Evolutionary conservation across 345 rosid genomes (phyloP).

Genomic region (Viola odorata): DNA sequence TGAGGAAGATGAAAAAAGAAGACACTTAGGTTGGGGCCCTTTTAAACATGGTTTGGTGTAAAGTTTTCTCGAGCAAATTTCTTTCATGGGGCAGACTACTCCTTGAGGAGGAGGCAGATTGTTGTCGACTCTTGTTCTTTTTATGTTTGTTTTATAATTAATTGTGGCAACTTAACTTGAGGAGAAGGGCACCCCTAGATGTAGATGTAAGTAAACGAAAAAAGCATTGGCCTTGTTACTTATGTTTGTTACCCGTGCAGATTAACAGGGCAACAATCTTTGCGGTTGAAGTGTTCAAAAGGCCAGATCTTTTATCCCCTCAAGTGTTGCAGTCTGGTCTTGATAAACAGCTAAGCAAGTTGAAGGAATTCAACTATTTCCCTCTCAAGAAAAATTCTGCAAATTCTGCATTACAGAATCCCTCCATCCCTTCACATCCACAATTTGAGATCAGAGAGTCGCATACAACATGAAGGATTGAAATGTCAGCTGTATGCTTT

Average conservation of each 20-base stretch:
- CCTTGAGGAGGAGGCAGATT: too few species aligned
- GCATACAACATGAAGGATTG: not conserved
- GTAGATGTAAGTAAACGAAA: not conserved
- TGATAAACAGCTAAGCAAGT: conserved; percentile 19
- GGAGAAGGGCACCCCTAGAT: too few species aligned
- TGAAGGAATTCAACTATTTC: conserved; percentile 7
- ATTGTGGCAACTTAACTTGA: too few species aligned
- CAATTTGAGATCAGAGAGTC: not conserved
- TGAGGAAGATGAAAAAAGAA: too few species aligned
- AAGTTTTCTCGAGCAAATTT: too few species aligned
- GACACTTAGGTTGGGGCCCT: too few species aligned
- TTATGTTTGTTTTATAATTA: too few species aligned
- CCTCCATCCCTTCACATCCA: conserved; percentile 2
- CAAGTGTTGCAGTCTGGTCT: conserved; percentile 19
- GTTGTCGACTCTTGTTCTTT: too few species aligned
- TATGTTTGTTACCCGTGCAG: conserved; percentile 10
- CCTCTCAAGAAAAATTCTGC: conserved; percentile 4
- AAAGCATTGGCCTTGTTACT: not conserved
- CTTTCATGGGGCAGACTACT: too few species aligned
- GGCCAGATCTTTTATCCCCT: conserved; percentile 23
- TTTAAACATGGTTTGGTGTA: too few species aligned
- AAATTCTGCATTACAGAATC: not conserved
- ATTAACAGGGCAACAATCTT: conserved; percentile 23
- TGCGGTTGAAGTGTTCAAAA: conserved; percentile 21
- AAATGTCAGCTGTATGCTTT: not conserved